These are phyloP conservation scores for Ulvella scutata DNA, from an alignment of 139 green algal species.

Conservation along the genomic window DNA sequence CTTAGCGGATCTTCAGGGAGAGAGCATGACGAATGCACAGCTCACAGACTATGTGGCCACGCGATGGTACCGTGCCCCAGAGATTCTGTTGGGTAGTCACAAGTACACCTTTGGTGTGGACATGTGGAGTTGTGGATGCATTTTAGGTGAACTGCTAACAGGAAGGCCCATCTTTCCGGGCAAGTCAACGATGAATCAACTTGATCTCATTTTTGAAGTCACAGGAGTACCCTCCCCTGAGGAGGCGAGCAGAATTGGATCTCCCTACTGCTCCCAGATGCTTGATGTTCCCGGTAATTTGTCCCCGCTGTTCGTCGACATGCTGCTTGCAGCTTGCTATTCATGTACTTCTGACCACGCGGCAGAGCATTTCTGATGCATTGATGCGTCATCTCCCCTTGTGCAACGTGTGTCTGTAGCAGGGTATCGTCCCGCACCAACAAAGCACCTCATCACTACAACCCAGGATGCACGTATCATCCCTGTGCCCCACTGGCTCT, in stretches of 20 bases:
- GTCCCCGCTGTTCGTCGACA: too few relatives aligned
- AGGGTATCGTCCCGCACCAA: not conserved
- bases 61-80: constrained; percentile 86
- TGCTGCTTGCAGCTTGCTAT: too few relatives aligned
- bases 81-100: constrained; percentile 87
- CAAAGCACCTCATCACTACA: not conserved
- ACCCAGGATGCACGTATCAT: constrained; percentile 45
- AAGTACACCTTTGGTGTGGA: constrained; percentile 95
- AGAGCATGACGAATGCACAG: constrained; percentile 37
- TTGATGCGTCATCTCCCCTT: not conserved
- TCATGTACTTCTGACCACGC: not conserved
- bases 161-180: constrained; percentile 84
- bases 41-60: constrained; percentile 99
- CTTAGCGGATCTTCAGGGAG: constrained; percentile 29
- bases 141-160: constrained; percentile 89
- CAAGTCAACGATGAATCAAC: constrained; percentile 89
- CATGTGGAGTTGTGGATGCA: constrained; percentile 96
- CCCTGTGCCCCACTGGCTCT: constrained; percentile 61
- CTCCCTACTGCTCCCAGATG: constrained; percentile 1
- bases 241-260: not conserved
- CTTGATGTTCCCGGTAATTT: not conserved
- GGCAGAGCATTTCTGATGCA: not conserved
- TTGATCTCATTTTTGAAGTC: constrained; percentile 74
- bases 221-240: constrained; percentile 25
- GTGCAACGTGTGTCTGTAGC: not conserved